phyloP scores from a whole-genome alignment of 2,329 filamentous ascomycete genomes.

The Talaromyces verruculosus region DNA sequence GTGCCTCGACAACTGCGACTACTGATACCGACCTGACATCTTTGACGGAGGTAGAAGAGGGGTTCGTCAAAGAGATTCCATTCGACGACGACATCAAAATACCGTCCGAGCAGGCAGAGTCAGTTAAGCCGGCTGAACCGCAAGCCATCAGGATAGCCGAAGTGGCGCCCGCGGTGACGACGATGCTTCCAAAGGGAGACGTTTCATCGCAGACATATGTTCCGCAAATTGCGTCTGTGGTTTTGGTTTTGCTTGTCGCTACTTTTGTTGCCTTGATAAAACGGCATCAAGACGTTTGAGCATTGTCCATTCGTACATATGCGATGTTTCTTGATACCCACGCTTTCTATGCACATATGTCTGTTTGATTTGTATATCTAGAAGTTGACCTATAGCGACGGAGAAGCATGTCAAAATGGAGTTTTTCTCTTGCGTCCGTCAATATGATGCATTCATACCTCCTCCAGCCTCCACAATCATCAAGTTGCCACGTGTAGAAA shows the following conservation, averaged over 20 bases:
- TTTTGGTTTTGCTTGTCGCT: neutral
- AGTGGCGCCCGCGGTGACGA: neutral
- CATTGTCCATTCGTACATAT: neutral
- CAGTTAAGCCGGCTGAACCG: neutral
- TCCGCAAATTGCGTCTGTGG: neutral
- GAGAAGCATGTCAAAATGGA: neutral
- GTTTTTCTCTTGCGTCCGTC: neutral
- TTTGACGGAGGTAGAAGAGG: neutral
- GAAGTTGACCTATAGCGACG: neutral
- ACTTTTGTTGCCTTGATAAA: neutral
- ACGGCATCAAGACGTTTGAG: neutral
- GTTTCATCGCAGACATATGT: neutral
- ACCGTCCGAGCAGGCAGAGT: neutral
- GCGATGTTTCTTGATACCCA: neutral
- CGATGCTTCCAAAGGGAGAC: neutral
- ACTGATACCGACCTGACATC: constrained; percentile 4
- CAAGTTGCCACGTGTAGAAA: neutral
- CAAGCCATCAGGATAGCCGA: neutral
- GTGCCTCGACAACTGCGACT: neutral
- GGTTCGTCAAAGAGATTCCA: neutral
- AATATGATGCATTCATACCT: neutral
- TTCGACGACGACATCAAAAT: neutral
- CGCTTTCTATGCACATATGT: neutral
- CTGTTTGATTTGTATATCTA: neutral
- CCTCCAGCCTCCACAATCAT: neutral